These are phyloP conservation scores for Didymella pinodella DNA, from an alignment of 2,329 filamentous ascomycete genomes.

Conservation along the genomic window DNA sequence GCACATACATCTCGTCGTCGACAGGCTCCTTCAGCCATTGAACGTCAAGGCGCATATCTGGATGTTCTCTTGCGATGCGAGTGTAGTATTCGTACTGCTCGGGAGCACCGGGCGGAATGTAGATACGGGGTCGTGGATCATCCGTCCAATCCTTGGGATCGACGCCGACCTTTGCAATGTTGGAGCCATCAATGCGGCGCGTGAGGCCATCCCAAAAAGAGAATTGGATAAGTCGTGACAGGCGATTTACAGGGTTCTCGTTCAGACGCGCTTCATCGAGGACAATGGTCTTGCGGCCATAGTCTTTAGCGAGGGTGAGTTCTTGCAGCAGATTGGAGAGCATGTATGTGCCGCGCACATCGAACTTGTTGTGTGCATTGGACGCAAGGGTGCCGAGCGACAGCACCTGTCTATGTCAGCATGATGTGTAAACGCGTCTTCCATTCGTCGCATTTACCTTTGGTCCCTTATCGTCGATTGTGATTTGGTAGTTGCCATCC, in stretches of 20 bases:
- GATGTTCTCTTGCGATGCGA: slow-evolving; percentile 77
- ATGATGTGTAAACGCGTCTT: neutral
- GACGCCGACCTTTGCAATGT: slow-evolving; percentile 82
- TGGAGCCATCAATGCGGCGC: slow-evolving; percentile 85
- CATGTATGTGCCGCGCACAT: slow-evolving; percentile 96
- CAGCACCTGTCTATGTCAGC: slow-evolving; percentile 67
- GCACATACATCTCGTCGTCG: slow-evolving; percentile 82
- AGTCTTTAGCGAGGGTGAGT: slow-evolving; percentile 88
- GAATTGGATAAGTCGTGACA: slow-evolving; percentile 84
- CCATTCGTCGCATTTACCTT: slow-evolving; percentile 66
- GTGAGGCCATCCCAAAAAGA: slow-evolving; percentile 95
- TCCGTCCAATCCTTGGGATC: slow-evolving; percentile 97
- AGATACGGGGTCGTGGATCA: slow-evolving; percentile 89
- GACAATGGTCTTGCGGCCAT: slow-evolving; percentile 86
- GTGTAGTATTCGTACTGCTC: slow-evolving; percentile 91
- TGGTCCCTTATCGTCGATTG: slow-evolving; percentile 92
- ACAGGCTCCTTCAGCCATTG: slow-evolving; percentile 73
- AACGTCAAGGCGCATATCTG: slow-evolving; percentile 88
- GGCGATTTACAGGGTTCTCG: slow-evolving; percentile 90
- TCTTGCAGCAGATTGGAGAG: slow-evolving; percentile 96
- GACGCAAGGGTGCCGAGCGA: slow-evolving; percentile 85
- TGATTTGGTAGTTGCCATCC: slow-evolving; percentile 95
- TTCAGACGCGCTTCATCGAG: slow-evolving; percentile 90
- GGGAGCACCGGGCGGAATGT: slow-evolving; percentile 82
- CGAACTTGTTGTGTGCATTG: slow-evolving; percentile 84